A percentile compares a stretch with the other conserved stretches of the same genome.
Evolutionary conservation across 768 basidiomycete genomes (phyloP).

Genomic region (Ramaria rubella): DNA sequence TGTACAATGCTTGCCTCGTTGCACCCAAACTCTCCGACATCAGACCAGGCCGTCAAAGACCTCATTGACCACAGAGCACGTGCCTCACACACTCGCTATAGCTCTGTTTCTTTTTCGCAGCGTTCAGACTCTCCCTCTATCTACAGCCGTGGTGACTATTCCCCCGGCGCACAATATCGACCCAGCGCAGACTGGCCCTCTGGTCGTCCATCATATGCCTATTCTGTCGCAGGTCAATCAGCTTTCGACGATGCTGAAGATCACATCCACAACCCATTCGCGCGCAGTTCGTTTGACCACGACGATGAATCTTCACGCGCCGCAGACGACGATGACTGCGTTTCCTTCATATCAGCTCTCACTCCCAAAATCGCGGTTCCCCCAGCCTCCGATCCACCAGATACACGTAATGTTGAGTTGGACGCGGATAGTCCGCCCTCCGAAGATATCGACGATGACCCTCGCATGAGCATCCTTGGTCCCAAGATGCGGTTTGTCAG

Average conservation of each 20-base stretch:
- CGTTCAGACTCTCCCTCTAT: slow-evolving; percentile 61
- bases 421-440: neutral
- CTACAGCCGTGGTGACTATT: slow-evolving; percentile 56
- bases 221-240: slow-evolving; percentile 30
- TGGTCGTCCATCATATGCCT: slow-evolving; percentile 21
- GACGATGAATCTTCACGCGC: slow-evolving; percentile 10
- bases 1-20: slow-evolving; percentile 4
- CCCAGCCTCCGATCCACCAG: neutral
- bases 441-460: slow-evolving; percentile 27
- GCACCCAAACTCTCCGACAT: neutral
- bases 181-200: slow-evolving; percentile 26
- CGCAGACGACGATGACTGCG: slow-evolving; percentile 31
- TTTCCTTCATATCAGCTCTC: neutral
- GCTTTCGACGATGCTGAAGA: slow-evolving; percentile 16
- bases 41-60: slow-evolving; percentile 4
- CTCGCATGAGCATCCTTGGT: slow-evolving; percentile 67
- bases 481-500: slow-evolving; percentile 80
- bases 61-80: slow-evolving; percentile 48
- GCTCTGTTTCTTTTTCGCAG: slow-evolving; percentile 44
- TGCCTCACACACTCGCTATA: slow-evolving; percentile 38
- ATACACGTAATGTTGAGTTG: neutral
- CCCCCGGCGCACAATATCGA: slow-evolving; percentile 30
- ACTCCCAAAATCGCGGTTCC: neutral
- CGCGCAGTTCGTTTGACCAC: neutral
- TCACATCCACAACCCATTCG: neutral